Evolutionary conservation across 73 alveolate species (phyloP), one percentile per base, ranked within the genome.

Genomic region (Symbiodinium natans): DNA sequence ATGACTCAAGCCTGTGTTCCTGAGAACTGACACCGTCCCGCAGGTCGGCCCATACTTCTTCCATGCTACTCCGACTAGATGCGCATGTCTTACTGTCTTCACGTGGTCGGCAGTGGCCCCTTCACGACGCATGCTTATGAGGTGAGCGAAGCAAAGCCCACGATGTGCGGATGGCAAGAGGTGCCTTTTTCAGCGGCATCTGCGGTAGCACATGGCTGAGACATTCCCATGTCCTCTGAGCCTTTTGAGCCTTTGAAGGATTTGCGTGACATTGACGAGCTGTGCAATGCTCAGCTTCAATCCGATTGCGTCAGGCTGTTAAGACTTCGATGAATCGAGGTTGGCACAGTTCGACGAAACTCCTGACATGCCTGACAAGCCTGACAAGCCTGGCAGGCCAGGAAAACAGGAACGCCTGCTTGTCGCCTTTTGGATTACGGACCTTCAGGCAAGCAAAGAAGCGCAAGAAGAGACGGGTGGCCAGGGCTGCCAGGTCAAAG

Each of bases 301-400:
- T 46, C 13, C 13, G 59, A 46, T 13, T 46, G 6, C 59, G 59
- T 46, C 21, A 46, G 6, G 21, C 13, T 46, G 59, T 46, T 13
- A n/a, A n/a, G n/a, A 46, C 59, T 46, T 46, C 59, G 21, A 46
- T 46, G 21, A 46, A 9, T 13, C 6, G 42, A 83, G 92, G 74
- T 36, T 83, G 39, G 92, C 92, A 10, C 92, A 83, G 92, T 83
- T 83, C 42, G 56, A 59, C 42, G 92, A 83, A n/a, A n/a, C n/a
- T n/a, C n/a, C n/a, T n/a, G n/a, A n/a, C n/a, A n/a, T n/a, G n/a
- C n/a, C n/a, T n/a, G n/a, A n/a, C n/a, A n/a, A n/a, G 38, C 63
- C 41, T 40, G 90, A 82, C 48, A 34, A 52, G 71, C 80, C 3
- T n/a, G 33, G 33, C 80, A 27, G 80, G 33, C 38, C 80, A 63